Conservation (phyloP, 495 filamentous ascomycete genomes). For the Podospora tetraspora region DNA sequence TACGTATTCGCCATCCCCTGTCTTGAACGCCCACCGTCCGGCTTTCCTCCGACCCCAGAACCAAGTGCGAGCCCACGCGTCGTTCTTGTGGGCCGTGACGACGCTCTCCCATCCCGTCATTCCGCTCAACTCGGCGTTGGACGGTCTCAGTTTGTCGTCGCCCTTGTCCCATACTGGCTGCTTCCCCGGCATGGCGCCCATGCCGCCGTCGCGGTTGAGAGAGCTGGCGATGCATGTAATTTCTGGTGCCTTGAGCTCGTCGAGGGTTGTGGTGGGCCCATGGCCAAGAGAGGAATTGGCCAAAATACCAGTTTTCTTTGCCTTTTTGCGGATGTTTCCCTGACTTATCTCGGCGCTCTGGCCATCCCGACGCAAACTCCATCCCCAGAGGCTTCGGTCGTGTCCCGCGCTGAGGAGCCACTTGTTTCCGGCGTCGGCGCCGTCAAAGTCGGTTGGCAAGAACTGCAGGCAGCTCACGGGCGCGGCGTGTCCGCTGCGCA, state of each 20-base stretch:
- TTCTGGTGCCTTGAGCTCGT: slow-evolving; percentile 79
- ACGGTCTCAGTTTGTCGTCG: slow-evolving; percentile 50
- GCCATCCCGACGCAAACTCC: slow-evolving; percentile 89
- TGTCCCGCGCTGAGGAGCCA: slow-evolving; percentile 87
- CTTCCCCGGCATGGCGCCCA: slow-evolving; percentile 67
- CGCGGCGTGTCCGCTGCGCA: slow-evolving; percentile 79
- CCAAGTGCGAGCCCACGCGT: slow-evolving; percentile 85
- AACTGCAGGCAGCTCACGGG: slow-evolving; percentile 76
- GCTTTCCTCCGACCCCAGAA: slow-evolving; percentile 94
- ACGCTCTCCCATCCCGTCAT: slow-evolving; percentile 95
- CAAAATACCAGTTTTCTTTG: slow-evolving; percentile 72
- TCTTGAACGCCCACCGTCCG: slow-evolving; percentile 88
- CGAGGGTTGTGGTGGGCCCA: slow-evolving; percentile 54
- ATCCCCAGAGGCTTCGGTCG: slow-evolving; percentile 89
- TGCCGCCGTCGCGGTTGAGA: slow-evolving; percentile 87
- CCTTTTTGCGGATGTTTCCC: slow-evolving; percentile 73
- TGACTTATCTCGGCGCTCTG: slow-evolving; percentile 93
- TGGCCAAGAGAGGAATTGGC: slow-evolving; percentile 40
- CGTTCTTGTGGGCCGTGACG: slow-evolving; percentile 85
- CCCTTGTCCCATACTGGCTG: slow-evolving; percentile 73
- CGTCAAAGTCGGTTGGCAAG: slow-evolving; percentile 78
- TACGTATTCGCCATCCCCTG: slow-evolving; percentile 75
- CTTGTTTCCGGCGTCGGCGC: slow-evolving; percentile 80
- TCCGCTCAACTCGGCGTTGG: slow-evolving; percentile 54
- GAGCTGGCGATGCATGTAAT: slow-evolving; percentile 87